phyloP scores from a whole-genome alignment of 306 rosid genomes.

The Crotalaria pallida region DNA sequence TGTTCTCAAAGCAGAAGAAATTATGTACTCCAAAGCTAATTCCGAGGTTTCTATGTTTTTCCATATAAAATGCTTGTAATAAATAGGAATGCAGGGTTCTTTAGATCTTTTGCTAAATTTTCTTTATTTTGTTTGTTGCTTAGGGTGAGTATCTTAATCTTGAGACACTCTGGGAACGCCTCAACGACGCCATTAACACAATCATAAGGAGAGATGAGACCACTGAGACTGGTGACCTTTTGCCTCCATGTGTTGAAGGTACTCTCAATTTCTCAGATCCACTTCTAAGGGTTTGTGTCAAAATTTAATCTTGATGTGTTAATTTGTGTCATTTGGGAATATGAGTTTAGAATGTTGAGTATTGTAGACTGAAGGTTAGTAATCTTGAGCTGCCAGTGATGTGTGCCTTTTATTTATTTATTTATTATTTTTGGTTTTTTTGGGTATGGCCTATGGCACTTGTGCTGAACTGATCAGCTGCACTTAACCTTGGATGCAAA shows the following conservation, averaged over 20 bases:
- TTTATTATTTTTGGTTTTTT: slow-evolving; percentile 22
- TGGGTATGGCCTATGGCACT: slow-evolving; percentile 18
- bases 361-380: slow-evolving; percentile 5
- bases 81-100: slow-evolving; percentile 29
- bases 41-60: slow-evolving; percentile 62
- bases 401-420: slow-evolving; percentile 24
- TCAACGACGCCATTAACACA: slow-evolving; percentile 93
- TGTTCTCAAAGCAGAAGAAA: slow-evolving; percentile 93
- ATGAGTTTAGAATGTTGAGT: not conserved
- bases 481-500: slow-evolving; percentile 90
- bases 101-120: slow-evolving; percentile 40
- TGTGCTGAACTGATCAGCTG: slow-evolving; percentile 64
- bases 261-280: slow-evolving; percentile 31
- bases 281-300: slow-evolving; percentile 17
- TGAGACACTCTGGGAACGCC: slow-evolving; percentile 90
- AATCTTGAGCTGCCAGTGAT: slow-evolving; percentile 25
- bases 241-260: slow-evolving; percentile 99
- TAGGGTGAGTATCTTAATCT: slow-evolving; percentile 78
- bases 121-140: slow-evolving; percentile 24
- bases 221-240: slow-evolving; percentile 74
- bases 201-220: slow-evolving; percentile 90
- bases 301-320: slow-evolving; percentile 20
- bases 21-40: slow-evolving; percentile 97
- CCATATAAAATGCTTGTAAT: slow-evolving; percentile 11
- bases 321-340: not conserved